Evolutionary conservation across 1,284 basidiomycete species (phyloP), one percentile per base, ranked within the genome.

Genomic region (Malassezia nana): DNA sequence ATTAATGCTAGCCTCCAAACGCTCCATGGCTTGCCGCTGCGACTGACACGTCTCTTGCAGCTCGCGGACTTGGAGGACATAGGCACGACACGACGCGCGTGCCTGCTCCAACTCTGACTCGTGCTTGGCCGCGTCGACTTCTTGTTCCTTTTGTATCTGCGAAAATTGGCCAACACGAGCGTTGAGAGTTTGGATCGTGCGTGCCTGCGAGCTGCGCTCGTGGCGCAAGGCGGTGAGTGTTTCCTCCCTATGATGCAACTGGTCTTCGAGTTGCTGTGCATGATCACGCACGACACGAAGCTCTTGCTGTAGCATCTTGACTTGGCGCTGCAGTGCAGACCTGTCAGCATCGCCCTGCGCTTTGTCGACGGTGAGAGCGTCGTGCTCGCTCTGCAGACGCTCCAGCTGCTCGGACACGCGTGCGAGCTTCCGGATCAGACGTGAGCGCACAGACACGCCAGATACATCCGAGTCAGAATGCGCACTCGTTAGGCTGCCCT

Each of bases 281-380:
- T 46, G 43, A 2, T 28, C 31, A 3, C 32, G 30, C 3, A 44
- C 31, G 1, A 8, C 18, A 12, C 28, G 25, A 3, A 50, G 42
- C 22, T 50, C 42, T 7, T 42, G 46, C 6, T 26, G 41, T 3
- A 57, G 46, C 4, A 13, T 6, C 10, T 31, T 26, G n/a, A 45
- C 20, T 18, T 50, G 25, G 6, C 46, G 33, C 43, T 47, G 26
- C 10, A 55, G 46, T 28, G 38, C 32, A 24, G 29, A 13, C 29
- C 22, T 10, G 18, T 84, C 76, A 1, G 46, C 47, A 18, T 58
- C 62, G 4, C 48, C 50, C n/a, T 61, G 55, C 16, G 60, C 57
- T 43, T 54, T 57, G 40, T 60, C 53, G 8, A 52, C 28, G 0
- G 38, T 9, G 1, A 54, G 29, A 6, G 12, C 9, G 12, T 49